phyloP scores from a whole-genome alignment of 768 basidiomycete genomes.

The Tylopilus vinaceipallidus region DNA sequence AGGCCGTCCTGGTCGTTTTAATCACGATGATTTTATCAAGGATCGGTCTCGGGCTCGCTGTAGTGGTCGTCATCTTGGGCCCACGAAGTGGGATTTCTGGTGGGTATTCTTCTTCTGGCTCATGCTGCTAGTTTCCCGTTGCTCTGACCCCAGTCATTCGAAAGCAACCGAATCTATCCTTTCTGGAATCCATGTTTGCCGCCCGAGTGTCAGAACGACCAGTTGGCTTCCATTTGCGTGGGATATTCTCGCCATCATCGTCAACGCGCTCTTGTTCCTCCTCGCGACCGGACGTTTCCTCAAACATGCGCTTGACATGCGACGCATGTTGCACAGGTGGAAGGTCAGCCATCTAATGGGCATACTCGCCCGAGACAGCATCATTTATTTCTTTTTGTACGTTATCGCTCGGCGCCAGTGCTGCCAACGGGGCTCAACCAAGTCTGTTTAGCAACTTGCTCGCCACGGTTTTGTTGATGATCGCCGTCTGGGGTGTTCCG shows the following conservation, averaged over 20 bases:
- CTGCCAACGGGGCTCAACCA: too few relatives aligned
- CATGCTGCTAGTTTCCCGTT: too few relatives aligned
- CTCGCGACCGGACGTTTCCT: slow-evolving; percentile 15
- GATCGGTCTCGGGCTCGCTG: slow-evolving; percentile 8
- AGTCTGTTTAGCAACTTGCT: slow-evolving; percentile 11
- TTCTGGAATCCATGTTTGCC: slow-evolving; percentile 16
- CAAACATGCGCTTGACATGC: slow-evolving; percentile 9
- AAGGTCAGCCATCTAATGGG: slow-evolving; percentile 12
- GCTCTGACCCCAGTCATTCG: neutral
- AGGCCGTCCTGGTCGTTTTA: slow-evolving; percentile 7
- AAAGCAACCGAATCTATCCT: slow-evolving; percentile 17
- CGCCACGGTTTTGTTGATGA: slow-evolving; percentile 16
- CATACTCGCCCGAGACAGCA: slow-evolving; percentile 19
- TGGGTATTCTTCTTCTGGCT: neutral
- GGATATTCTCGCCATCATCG: slow-evolving; percentile 10
- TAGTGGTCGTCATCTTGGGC: slow-evolving; percentile 10
- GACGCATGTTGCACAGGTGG: slow-evolving; percentile 8
- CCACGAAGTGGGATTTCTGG: slow-evolving; percentile 17
- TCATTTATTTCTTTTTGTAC: slow-evolving; percentile 19
- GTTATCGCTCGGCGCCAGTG: too few relatives aligned
- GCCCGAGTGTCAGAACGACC: neutral
- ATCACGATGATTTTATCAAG: slow-evolving; percentile 3
- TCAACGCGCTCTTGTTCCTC: slow-evolving; percentile 13
- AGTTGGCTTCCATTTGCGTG: slow-evolving; percentile 14
- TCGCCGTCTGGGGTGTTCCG: slow-evolving; percentile 14